Evolutionary conservation across 257 asterid genomes (phyloP).

Genomic region (Fraxinus excelsior): DNA sequence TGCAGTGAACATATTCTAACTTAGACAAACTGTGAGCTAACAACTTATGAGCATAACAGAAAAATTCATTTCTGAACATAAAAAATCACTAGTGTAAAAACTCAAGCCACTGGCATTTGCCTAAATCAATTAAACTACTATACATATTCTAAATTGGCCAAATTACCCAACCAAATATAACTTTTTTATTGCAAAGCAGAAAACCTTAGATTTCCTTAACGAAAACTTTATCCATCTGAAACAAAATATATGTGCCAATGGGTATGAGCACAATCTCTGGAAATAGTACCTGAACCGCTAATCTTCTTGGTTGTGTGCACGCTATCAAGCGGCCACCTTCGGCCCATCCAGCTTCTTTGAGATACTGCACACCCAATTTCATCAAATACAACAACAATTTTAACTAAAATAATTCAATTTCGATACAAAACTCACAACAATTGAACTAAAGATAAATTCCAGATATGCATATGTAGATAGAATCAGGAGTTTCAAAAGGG

Average conservation of each 20-base stretch:
- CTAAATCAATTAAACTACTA: background rate
- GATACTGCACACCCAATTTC: constrained; percentile 45
- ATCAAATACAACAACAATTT: constrained; percentile 6
- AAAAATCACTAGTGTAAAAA: background rate
- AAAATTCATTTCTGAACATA: background rate
- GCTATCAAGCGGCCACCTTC: constrained; percentile 92
- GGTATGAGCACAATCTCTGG: background rate
- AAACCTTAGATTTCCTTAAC: background rate
- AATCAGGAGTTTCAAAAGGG: background rate
- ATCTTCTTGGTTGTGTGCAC: constrained; percentile 93
- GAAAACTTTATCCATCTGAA: background rate
- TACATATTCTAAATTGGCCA: background rate
- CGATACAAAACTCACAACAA: background rate
- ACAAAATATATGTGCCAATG: background rate
- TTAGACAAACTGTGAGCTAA: background rate
- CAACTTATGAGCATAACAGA: background rate
- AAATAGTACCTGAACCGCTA: constrained; percentile 84
- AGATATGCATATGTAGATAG: background rate
- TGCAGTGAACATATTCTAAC: background rate
- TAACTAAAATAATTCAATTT: background rate
- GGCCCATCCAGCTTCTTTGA: constrained; percentile 97
- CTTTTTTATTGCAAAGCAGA: background rate
- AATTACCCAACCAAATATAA: background rate
- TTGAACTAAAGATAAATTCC: background rate
- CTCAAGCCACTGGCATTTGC: background rate